Conservation (phyloP, 2,329 filamentous ascomycete genomes). For the Epichloe typhina region DNA sequence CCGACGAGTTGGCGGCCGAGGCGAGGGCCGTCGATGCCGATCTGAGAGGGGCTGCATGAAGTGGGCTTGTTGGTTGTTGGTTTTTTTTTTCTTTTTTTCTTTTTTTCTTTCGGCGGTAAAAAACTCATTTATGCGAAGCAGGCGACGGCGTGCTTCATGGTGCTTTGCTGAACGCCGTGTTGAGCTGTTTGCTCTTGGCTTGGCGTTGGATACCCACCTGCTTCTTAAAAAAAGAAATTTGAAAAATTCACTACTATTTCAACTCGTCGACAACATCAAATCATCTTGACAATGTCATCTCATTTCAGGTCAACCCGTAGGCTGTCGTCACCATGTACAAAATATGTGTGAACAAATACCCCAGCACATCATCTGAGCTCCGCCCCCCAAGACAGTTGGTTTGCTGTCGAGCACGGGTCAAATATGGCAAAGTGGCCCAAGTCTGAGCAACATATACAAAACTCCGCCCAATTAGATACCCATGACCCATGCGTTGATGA, state of each 20-base stretch:
- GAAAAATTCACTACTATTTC: too few species aligned
- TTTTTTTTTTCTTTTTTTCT: too few species aligned
- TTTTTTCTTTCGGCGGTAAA: too few species aligned
- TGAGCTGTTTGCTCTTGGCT: background rate
- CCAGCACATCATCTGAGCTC: background rate
- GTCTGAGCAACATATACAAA: background rate
- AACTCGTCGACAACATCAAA: too few species aligned
- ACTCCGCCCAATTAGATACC: constrained; percentile 7
- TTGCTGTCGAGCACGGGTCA: background rate
- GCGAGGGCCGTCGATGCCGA: constrained; percentile 21
- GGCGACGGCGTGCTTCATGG: background rate
- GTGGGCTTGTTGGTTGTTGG: too few species aligned
- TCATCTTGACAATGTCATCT: too few species aligned
- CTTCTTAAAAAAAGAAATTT: too few species aligned
- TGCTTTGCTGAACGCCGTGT: background rate
- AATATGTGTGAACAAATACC: background rate
- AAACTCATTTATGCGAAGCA: too few species aligned
- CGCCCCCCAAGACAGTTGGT: background rate
- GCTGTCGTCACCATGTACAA: background rate
- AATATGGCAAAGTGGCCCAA: background rate
- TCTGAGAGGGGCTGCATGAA: background rate
- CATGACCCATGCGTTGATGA: background rate
- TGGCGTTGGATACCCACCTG: background rate
- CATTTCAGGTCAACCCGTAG: too few species aligned
- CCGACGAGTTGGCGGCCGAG: constrained; percentile 36